Conservation (phyloP, 495 filamentous ascomycete genomes). For the Trichodelitschia bisporula region DNA sequence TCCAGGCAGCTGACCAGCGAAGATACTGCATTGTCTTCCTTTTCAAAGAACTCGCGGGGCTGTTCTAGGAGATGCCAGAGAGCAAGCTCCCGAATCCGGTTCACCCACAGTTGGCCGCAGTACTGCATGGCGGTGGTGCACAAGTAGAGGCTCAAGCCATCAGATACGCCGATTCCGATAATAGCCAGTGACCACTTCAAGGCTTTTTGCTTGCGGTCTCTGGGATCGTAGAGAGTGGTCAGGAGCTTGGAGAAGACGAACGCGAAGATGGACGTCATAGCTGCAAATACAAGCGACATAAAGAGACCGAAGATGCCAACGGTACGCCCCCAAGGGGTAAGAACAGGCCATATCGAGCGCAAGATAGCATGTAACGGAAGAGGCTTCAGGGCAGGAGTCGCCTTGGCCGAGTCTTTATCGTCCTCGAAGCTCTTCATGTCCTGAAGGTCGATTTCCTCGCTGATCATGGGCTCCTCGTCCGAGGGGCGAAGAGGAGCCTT, state of each 20-base stretch:
- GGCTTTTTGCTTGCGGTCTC: slow-evolving; percentile 20
- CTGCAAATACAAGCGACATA: slow-evolving; percentile 36
- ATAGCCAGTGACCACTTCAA: slow-evolving; percentile 45
- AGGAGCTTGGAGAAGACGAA: slow-evolving; percentile 55
- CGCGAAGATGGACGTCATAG: slow-evolving; percentile 52
- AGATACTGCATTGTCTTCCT: slow-evolving; percentile 33
- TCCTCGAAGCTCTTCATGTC: too few relatives aligned
- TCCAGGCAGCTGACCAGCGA: slow-evolving; percentile 48
- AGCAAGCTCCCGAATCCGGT: slow-evolving; percentile 40
- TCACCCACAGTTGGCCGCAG: slow-evolving; percentile 57
- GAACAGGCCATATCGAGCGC: slow-evolving; percentile 42
- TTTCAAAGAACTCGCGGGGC: slow-evolving; percentile 65
- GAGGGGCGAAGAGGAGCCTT: too few relatives aligned
- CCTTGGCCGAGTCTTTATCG: neutral
- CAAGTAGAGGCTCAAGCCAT: slow-evolving; percentile 36
- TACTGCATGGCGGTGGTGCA: slow-evolving; percentile 47
- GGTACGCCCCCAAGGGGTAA: slow-evolving; percentile 25
- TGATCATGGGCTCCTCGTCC: too few relatives aligned
- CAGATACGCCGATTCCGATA: slow-evolving; percentile 38
- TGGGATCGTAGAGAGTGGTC: slow-evolving; percentile 32
- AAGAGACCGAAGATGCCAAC: slow-evolving; percentile 35
- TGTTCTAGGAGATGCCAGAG: slow-evolving; percentile 51
- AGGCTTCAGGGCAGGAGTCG: neutral
- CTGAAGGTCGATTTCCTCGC: too few relatives aligned
- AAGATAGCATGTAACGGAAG: slow-evolving; percentile 2